Evolutionary conservation across 441 rosid species (phyloP).

Genomic region (Adansonia gregorii): DNA sequence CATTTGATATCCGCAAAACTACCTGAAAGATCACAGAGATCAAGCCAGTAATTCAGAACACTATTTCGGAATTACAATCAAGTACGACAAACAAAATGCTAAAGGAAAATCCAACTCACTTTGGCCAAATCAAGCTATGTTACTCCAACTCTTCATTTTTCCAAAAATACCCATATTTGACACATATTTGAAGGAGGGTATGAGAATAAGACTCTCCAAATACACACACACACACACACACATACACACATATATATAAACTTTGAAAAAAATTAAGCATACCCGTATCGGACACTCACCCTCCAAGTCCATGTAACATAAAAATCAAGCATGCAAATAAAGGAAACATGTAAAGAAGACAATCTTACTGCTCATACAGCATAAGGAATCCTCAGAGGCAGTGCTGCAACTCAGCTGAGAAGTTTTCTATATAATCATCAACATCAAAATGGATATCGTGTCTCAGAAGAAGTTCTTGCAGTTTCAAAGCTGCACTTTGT

Average conservation of each 20-base stretch:
- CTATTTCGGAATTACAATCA: neutral
- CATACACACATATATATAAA: too few relatives aligned
- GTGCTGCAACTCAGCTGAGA: slow-evolving; percentile 15
- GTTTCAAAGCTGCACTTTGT: slow-evolving; percentile 41
- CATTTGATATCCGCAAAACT: neutral
- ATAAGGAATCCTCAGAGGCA: slow-evolving; percentile 8
- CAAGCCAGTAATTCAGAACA: slow-evolving; percentile 7
- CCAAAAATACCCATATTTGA: too few relatives aligned
- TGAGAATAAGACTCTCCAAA: too few relatives aligned
- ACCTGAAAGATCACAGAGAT: slow-evolving; percentile 7
- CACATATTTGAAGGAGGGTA: too few relatives aligned
- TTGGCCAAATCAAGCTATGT: neutral
- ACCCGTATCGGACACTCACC: too few relatives aligned
- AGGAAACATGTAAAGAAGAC: slow-evolving; percentile 10
- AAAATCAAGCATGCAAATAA: neutral
- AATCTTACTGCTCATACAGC: slow-evolving; percentile 24
- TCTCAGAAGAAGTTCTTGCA: slow-evolving; percentile 37
- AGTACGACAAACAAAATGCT: neutral
- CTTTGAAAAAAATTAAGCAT: too few relatives aligned
- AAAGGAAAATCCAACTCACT: neutral
- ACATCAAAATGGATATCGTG: slow-evolving; percentile 26
- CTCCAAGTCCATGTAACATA: too few relatives aligned
- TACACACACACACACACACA: too few relatives aligned
- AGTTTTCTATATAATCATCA: slow-evolving; percentile 14
- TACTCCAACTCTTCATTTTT: too few relatives aligned